Base-by-base conservation (phyloP, 192 early-diverging fungal species). In the Gigaspora rosea region DNA sequence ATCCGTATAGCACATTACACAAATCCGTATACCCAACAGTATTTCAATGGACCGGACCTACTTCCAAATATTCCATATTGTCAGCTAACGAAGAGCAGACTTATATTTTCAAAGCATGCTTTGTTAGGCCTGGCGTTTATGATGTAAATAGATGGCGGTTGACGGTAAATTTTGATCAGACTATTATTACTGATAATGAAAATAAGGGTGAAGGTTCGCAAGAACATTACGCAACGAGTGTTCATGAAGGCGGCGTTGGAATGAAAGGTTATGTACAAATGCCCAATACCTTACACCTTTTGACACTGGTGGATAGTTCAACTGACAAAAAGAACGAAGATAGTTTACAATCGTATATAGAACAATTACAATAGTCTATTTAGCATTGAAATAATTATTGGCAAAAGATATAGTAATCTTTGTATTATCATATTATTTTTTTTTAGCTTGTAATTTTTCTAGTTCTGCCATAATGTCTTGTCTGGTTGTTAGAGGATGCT, bases 81-180 rank as follows among this genome's bases (percentile, higher is more conserved):
- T 75, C 77, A n/a, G 89, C 90, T 0, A 79, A 90, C 35, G 84
- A 84, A 73, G 82, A 86, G 27, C 75, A 76, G 1, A 77, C 80
- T 22, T 59, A 92, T 22, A 78, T 64, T 2, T 76, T 88, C 18
- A 65, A 80, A 35, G 91, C 91, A 0, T 85, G 85, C 35, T 92
- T 95, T 78, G 78, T 84, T 8, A 52, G 82, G 41, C 75, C 86
- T 33, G 94, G 94, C 7, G 83, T 90, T 1, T 95, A 91, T 80
- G 90, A 95, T 78, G 80, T 95, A 51, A 94, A 93, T 80, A 82
- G 88, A 47, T 95, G 94, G 94, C 80, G 85, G 41, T 65, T 94
- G 47, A 83, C 85, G 10, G 82, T 88, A 15, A 79, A 88, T 58
- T 77, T 82, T 35, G 81, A 75, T 75, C 27, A 41, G 11, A 35